These are phyloP conservation scores for Populus nigra DNA, from an alignment of 345 rosid genomes.

Conservation along the genomic window DNA sequence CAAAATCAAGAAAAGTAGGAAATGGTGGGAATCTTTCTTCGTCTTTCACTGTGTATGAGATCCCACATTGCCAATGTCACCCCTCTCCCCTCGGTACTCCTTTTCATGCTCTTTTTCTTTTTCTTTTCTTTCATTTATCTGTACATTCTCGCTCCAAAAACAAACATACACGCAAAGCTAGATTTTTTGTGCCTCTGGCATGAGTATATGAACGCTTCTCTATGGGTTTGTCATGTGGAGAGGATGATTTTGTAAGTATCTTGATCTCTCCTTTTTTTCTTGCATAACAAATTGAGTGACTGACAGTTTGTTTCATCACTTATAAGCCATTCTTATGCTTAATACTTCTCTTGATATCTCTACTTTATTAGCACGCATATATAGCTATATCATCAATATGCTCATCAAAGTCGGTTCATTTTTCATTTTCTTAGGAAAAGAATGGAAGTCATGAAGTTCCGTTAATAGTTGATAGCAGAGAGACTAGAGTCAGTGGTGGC, in stretches of 20 bases:
- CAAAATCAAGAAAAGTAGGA: conserved; percentile 17
- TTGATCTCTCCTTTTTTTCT: background rate
- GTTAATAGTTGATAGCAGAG: conserved; percentile 24
- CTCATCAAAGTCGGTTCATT: background rate
- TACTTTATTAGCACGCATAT: background rate
- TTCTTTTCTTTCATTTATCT: background rate
- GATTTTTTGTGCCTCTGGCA: conserved; percentile 31
- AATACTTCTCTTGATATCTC: background rate
- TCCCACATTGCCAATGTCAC: conserved; percentile 37
- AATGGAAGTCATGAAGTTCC: conserved; percentile 24
- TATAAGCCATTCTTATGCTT: background rate
- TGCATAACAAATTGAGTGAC: background rate
- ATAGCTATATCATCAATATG: background rate
- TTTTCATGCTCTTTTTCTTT: conserved; percentile 38
- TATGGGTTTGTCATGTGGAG: conserved; percentile 39
- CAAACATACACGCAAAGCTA: conserved; percentile 11
- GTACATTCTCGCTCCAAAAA: conserved; percentile 6
- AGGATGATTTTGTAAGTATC: conserved; percentile 31
- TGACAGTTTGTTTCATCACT: background rate
- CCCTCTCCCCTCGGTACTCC: conserved; percentile 22
- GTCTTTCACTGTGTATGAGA: conserved; percentile 37
- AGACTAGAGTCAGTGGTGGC: conserved; percentile 8
- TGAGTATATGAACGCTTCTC: conserved; percentile 27
- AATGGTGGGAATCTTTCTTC: conserved; percentile 32
- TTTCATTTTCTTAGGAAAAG: conserved; percentile 19